Evolutionary conservation across 768 basidiomycete species (phyloP), one percentile per base, ranked within the genome.

Genomic region (Boletellus ananas): DNA sequence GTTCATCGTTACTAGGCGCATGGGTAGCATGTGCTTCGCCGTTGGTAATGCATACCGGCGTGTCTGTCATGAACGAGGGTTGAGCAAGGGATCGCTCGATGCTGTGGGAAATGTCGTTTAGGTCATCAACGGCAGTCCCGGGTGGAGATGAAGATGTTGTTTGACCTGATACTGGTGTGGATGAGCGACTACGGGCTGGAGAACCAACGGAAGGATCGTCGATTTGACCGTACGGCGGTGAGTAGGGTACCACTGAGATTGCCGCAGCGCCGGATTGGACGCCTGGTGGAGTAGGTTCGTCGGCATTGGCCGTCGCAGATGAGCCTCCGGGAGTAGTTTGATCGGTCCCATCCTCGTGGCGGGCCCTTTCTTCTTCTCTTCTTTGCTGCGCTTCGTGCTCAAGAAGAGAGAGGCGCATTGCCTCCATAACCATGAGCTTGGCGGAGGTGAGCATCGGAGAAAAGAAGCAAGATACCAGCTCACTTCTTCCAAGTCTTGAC

Each of bases 341-440:
- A 5, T 69, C 69, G 31, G 64, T 67, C 37, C 66, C 68, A 27
- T 67, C 72, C 38, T 74, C 74, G 43, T 73, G 74, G 69, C 80
- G 82, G 61, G 71, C 78, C 68, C 79, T 83, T 66, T 87, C 81
- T 60, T 83, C 85, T 49, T 89, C 81, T 62, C 81, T 84, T 60
- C 83, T 79, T 64, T 93, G 91, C 48, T 93, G 89, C 61, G 93
- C 93, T 70, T 97, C 94, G 61, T 98, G 94, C 50, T 98, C 95
- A 42, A 96, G 66, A 57, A 97, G 74, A 23, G 93, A 96, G 50
- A 96, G 73, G 47, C 95, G 83, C 94, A 99, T 98, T 5, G 96
- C 96, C 71, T 98, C 96, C 90, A 94, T 94, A 47, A 99, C 75
- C 95, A 98, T 97, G 38, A 99, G 72, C 92, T 99, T 55, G 35